Conservation (phyloP, 768 basidiomycete species). For the Leccinum arenicola region DNA sequence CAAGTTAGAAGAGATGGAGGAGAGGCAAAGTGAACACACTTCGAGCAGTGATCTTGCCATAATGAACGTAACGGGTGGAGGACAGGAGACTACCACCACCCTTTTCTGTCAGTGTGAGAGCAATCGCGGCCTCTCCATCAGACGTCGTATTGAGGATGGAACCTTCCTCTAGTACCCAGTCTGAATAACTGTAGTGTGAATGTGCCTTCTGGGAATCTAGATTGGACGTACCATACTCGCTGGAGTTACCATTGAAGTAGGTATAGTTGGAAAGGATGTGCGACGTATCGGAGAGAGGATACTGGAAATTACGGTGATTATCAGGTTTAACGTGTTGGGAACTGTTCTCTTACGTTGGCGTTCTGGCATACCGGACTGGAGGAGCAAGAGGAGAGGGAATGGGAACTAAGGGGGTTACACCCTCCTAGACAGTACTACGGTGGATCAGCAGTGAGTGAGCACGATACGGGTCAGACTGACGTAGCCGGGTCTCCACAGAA, state of each 20-base stretch:
- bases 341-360: constrained; percentile 43
- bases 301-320: constrained; percentile 34
- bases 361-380: constrained; percentile 72
- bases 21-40: constrained; percentile 33
- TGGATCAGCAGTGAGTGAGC: constrained; percentile 7
- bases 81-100: constrained; percentile 79
- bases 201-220: neutral
- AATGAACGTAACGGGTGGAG: constrained; percentile 79
- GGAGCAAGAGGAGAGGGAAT: constrained; percentile 59
- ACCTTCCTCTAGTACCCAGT: constrained; percentile 72
- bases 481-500: constrained; percentile 45
- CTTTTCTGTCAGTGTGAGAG: constrained; percentile 59
- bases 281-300: constrained; percentile 61
- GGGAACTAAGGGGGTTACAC: constrained; percentile 77
- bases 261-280: constrained; percentile 66
- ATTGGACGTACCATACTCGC: constrained; percentile 51
- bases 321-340: neutral
- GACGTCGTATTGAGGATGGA: constrained; percentile 61
- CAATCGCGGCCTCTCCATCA: constrained; percentile 58
- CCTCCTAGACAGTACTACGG: constrained; percentile 77
- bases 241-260: constrained; percentile 70
- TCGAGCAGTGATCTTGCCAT: constrained; percentile 69
- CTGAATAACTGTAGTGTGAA: constrained; percentile 31
- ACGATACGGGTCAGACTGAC: constrained; percentile 24
- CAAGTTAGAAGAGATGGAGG: neutral